These are phyloP conservation scores for Heliamphora exappendiculata DNA, from an alignment of 148 eudicot species.

Conservation along the genomic window DNA sequence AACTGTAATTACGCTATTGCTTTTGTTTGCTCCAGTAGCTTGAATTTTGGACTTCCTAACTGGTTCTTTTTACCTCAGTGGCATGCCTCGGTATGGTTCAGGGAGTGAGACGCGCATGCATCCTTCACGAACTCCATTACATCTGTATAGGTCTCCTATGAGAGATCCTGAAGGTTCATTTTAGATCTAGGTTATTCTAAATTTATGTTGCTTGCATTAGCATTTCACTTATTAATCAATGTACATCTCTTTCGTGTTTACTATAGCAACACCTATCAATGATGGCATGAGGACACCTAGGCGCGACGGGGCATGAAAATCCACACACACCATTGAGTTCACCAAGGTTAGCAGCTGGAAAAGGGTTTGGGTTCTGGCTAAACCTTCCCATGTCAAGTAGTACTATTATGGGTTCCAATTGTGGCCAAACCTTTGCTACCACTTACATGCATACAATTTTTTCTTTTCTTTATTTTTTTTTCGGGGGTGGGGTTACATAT, in stretches of 20 bases:
- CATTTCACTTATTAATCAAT: not conserved
- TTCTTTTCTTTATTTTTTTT: too few relatives aligned
- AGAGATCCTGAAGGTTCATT: slow-evolving; percentile 81
- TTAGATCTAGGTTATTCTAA: not conserved
- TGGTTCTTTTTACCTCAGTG: slow-evolving; percentile 31
- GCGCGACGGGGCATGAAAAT: slow-evolving; percentile 98
- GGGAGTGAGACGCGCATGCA: slow-evolving; percentile 99
- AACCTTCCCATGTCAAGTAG: too few relatives aligned
- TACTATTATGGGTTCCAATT: too few relatives aligned
- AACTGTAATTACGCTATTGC: slow-evolving; percentile 34
- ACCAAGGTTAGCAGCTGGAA: slow-evolving; percentile 53
- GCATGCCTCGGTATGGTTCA: slow-evolving; percentile 65
- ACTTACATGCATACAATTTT: too few relatives aligned
- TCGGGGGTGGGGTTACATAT: too few relatives aligned
- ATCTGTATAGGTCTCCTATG: slow-evolving; percentile 94
- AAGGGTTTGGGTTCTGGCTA: too few relatives aligned
- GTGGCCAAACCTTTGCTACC: too few relatives aligned
- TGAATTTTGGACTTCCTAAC: not conserved
- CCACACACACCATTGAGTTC: slow-evolving; percentile 98
- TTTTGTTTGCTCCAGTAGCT: slow-evolving; percentile 1
- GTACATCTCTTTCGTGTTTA: slow-evolving; percentile 9
- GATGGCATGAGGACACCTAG: slow-evolving; percentile 99
- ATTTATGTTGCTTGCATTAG: not conserved
- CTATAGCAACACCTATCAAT: slow-evolving; percentile 79
- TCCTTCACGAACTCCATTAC: slow-evolving; percentile 93